phyloP scores from a whole-genome alignment of 2,329 filamentous ascomycete genomes.

The Colletotrichum sp. region DNA sequence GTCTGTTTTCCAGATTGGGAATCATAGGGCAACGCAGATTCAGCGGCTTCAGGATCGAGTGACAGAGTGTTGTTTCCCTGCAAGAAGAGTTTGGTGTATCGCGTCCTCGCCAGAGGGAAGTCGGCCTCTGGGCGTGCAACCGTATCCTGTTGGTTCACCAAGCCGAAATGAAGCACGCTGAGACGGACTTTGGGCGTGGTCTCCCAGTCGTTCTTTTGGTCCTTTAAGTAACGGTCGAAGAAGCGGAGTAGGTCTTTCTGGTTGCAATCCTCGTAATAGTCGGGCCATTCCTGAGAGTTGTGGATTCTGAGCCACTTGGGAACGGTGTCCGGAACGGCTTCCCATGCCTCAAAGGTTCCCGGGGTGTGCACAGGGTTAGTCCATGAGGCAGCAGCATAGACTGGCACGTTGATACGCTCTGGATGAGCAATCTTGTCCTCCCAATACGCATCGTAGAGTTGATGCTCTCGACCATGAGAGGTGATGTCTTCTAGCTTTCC shows the following conservation, averaged over 20 bases:
- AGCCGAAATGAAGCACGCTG: neutral
- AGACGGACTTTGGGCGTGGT: neutral
- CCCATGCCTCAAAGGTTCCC: neutral
- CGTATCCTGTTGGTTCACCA: neutral
- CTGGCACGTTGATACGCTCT: neutral
- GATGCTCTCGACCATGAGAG: neutral
- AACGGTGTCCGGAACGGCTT: neutral
- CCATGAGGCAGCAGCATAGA: neutral
- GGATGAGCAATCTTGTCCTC: neutral
- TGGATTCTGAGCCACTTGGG: neutral
- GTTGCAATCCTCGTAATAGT: neutral
- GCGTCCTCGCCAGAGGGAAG: neutral
- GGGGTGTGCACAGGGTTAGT: neutral
- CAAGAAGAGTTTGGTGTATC: neutral
- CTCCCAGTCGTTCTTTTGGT: neutral
- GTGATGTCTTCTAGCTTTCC: neutral
- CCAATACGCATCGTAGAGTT: neutral
- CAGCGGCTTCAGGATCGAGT: rapidly evolving
- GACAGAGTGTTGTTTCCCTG: neutral
- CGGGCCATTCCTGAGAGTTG: neutral
- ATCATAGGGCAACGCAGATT: neutral
- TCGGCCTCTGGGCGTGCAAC: neutral
- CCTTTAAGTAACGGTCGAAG: neutral
- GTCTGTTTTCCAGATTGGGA: neutral
- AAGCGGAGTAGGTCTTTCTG: neutral